Base-by-base conservation (phyloP, 192 early-diverging fungal genomes). In the Gamsiella multidivaricata region DNA sequence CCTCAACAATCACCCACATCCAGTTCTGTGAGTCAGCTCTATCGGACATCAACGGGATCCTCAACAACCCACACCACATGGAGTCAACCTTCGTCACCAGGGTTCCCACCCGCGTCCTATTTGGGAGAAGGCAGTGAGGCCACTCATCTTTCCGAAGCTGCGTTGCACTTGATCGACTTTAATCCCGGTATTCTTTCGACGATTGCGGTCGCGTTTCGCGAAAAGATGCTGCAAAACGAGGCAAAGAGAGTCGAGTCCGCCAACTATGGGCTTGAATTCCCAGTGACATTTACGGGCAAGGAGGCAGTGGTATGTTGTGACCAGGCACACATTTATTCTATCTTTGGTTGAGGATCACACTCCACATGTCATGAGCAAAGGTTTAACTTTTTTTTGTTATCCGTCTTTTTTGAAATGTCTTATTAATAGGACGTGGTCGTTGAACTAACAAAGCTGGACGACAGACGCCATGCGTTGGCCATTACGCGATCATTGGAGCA, bases 401-500 rank as follows among this genome's bases (percentile, higher is more conserved):
- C 23, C 39, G 50, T 7, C 41, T 64, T 22, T 63, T 23, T 59
- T 59, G 14, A 32, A 32, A 39, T 69, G 18, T 26, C 14, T n/a
- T 56, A 22, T 54, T 60, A 34, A 43, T 78, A 78, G 74, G 74
- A 94, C 66, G 87, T 88, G 7, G 83, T 94, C 20, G 80, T 83
- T 33, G 79, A 82, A 2, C 82, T 94, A 32, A 88, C 92, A 70
- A 82, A 85, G 39, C 82, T 91, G 10, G 86, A 85, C 10, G 92
- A 96, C 61, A 87, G 93, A 52, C 88, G 93, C 33, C 82, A 93
- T 53, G 91, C 92, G 1, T 80, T 95, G 32, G 80, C 93, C 2
- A 80, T 94, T 29, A 94, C 92, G 1, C 85, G 94, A 4, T 87
- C 93, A 28, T 69, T 96, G 55, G 94, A 91, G 59, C 83, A 88